Conservation (phyloP, 1,139 yeast genomes). For the Taphrina wiesneri region DNA sequence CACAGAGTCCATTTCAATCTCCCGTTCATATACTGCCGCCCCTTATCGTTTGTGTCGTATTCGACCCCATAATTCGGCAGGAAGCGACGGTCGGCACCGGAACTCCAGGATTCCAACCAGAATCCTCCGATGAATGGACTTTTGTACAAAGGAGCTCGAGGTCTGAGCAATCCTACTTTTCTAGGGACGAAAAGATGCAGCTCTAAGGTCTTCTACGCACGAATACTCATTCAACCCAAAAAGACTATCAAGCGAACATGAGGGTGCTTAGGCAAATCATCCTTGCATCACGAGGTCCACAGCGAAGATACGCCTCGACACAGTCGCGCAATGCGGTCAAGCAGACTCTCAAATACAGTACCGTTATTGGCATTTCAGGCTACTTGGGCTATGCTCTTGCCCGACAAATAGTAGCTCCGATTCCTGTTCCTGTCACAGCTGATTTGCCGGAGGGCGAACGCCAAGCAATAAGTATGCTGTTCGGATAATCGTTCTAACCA, state of each 20-base stretch:
- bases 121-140: background rate
- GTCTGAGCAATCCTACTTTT: too few species aligned
- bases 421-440: conserved; percentile 7
- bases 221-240: too few species aligned
- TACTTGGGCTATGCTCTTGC: conserved; percentile 17
- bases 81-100: background rate
- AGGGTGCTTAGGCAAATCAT: background rate
- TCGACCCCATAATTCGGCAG: background rate
- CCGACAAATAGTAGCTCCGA: conserved; percentile 9
- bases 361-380: conserved; percentile 9
- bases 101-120: background rate
- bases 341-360: background rate
- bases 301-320: conserved; percentile 15
- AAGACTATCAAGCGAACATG: background rate
- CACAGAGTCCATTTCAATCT: background rate
- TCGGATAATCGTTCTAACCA: background rate
- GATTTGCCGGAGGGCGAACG: conserved; percentile 1
- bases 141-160: background rate
- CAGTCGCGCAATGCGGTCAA: background rate
- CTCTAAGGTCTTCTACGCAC: too few species aligned
- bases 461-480: background rate
- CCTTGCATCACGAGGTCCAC: background rate
- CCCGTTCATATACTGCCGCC: background rate
- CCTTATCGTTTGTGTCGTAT: background rate
- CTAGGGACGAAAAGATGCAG: too few species aligned